These are phyloP conservation scores for Tolypocladium ophioglossoides DNA, from an alignment of 2,329 filamentous ascomycete genomes.

Conservation along the genomic window DNA sequence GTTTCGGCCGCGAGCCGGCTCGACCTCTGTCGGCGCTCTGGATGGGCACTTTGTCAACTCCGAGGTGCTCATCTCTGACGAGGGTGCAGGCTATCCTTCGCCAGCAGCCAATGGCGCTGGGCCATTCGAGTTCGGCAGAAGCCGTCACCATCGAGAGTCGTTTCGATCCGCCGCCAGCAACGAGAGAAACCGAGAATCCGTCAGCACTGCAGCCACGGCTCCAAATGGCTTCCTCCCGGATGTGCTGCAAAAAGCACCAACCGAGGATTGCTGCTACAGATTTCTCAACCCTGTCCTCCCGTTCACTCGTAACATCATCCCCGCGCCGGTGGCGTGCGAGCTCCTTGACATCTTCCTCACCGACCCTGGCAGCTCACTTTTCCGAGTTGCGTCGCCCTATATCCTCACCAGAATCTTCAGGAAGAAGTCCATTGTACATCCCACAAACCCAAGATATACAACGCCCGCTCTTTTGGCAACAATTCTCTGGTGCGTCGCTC, in stretches of 20 bases:
- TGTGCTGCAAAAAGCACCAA: slow-evolving; percentile 14
- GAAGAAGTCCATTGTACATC: slow-evolving; percentile 30
- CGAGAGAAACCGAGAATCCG: slow-evolving; percentile 7
- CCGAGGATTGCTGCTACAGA: slow-evolving; percentile 24
- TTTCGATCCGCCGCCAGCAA: slow-evolving; percentile 10
- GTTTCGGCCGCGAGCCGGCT: neutral
- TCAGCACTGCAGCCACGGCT: slow-evolving; percentile 7
- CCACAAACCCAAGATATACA: slow-evolving; percentile 26
- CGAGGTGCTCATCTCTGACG: slow-evolving; percentile 14
- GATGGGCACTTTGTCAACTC: slow-evolving; percentile 7
- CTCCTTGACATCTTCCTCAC: slow-evolving; percentile 37
- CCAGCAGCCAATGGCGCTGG: slow-evolving; percentile 9
- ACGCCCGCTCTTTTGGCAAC: slow-evolving; percentile 33
- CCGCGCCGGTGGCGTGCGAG: slow-evolving; percentile 30
- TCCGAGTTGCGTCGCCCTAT: slow-evolving; percentile 34
- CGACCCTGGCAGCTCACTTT: slow-evolving; percentile 30
- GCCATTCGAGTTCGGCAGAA: slow-evolving; percentile 1
- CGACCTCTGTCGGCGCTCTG: slow-evolving; percentile 1
- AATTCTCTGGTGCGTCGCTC: slow-evolving; percentile 36
- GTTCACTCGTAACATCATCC: slow-evolving; percentile 25
- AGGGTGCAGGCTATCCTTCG: slow-evolving; percentile 17
- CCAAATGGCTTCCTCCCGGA: slow-evolving; percentile 10
- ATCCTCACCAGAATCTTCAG: slow-evolving; percentile 35
- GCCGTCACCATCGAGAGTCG: slow-evolving; percentile 5
- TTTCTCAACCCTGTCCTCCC: slow-evolving; percentile 31